Base-by-base conservation (phyloP, 352 stramenopile species). In the Pythium biforme region DNA sequence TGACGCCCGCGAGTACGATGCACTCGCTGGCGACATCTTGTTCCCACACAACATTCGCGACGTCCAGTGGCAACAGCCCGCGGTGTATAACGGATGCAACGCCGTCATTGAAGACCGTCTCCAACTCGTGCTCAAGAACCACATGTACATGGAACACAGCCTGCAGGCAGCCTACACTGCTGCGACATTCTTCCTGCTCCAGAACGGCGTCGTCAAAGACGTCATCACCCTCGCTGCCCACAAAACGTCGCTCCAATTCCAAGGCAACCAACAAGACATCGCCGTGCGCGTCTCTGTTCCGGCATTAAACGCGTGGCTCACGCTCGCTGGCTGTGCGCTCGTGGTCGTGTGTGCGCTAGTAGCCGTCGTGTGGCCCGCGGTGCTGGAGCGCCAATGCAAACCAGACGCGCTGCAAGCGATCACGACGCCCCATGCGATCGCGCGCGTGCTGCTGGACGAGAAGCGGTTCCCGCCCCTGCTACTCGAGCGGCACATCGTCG, bases 61-160 rank as follows among this genome's bases (percentile, higher is more conserved):
- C 0, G n/a, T 60, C 17, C 12, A 51, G 9, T 60, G 54, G 54
- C 4, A 22, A n/a, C 22, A 34, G 17, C 2, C 22, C 8, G 33
- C 15, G 20, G 20, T 48, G 20, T 33, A 11, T 11, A 47, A 33
- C 5, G 8, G 10, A 25, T 57, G n/a, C 31, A 22, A 39, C 4
- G 26, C 48, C 2, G 25, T 25, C 15, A 23, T 54, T 0, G 54
- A 60, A 33, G 40, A 49, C 14, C 39, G 40, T 0, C 19, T 60
- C 0, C 29, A 43, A 10, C 14, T 33, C 11, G 19, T 43, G n/a
- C 3, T 60, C 39, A 43, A 60, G 12, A 60, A 60, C 54, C 54
- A 60, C 54, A 17, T 45, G 26, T 60, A 43, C 40, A 60, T 51
- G 20, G 54, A 60, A n/a, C 54, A 60, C 17, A 33, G 54, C 20